Base-by-base conservation (phyloP, 345 rosid species). In the Eucalyptus cloeziana region DNA sequence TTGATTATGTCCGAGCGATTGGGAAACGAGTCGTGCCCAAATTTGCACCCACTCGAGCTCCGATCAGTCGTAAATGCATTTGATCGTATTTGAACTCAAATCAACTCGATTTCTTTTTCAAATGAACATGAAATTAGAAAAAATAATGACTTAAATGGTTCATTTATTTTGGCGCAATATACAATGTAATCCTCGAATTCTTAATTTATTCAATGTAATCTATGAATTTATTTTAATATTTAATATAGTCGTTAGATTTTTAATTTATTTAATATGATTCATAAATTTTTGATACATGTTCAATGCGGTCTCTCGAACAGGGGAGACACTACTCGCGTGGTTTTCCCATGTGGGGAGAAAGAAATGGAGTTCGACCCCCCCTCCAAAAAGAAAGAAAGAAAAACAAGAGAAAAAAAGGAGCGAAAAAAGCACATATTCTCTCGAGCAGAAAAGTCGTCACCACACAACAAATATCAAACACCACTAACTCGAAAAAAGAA, bases 211-310 rank as follows among this genome's bases (percentile, higher is more conserved):
- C 13, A 9, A 56, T 56, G 30, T 24, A 24, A 1, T 56, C 0
- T 52, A 52, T 52, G 24, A 19, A 52, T 52, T 19, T 52, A 3
- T 0, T 2, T 19, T 19, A 19, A 52, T 52, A 1, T 56, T 56
- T 0, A 4, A 24, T 56, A 6, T 25, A 2, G 1, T 24, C 0
- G 0, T 56, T 24, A 0, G 25, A 52, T 52, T 52, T 49, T 52
- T 52, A 21, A 52, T 52, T 52, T 52, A 0, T 52, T 52, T 52
- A 19, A 52, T 52, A 52, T 19, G 25, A 52, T 52, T 0, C 2
- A 52, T 52, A 52, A 52, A 19, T 0, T 52, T 19, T 52, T 52
- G 19, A 52, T 52, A 19, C 2, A 52, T 52, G 3, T 52, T 52
- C 2, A 19, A 52, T 7, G 10, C 0, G 10, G 3, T 52, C 1